A percentile compares a stretch with the other conserved stretches of the same genome.
These are phyloP conservation scores for Solanum hybrid DNA, from an alignment of 305 asterid species.

Conservation along the genomic window DNA sequence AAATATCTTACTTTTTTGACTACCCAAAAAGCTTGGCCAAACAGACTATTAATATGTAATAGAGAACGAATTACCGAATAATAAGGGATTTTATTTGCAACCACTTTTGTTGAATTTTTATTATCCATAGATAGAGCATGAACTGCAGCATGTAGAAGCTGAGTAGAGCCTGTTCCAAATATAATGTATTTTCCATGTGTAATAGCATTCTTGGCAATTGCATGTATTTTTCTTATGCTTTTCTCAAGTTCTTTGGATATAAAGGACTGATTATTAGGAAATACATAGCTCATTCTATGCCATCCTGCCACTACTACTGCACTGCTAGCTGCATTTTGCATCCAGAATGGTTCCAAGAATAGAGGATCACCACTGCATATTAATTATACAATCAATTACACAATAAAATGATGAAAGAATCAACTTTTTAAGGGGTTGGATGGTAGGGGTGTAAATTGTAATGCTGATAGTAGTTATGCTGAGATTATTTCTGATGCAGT, in stretches of 20 bases:
- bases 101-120: slow-evolving; percentile 32
- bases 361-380: slow-evolving; percentile 57
- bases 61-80: slow-evolving; percentile 32
- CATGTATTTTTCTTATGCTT: slow-evolving; percentile 22
- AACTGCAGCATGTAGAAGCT: slow-evolving; percentile 53
- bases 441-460: background rate
- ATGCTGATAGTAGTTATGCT: background rate
- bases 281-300: slow-evolving; percentile 65
- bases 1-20: too few species aligned
- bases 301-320: slow-evolving; percentile 52
- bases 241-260: slow-evolving; percentile 7
- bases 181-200: slow-evolving; percentile 39
- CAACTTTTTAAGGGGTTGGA: background rate
- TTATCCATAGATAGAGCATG: slow-evolving; percentile 42
- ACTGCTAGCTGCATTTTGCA: slow-evolving; percentile 40
- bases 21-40: background rate
- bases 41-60: background rate
- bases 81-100: slow-evolving; percentile 32
- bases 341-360: slow-evolving; percentile 61
- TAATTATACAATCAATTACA: background rate
- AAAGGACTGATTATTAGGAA: slow-evolving; percentile 3
- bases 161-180: slow-evolving; percentile 65
- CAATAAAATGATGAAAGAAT: background rate
- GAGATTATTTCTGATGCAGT: background rate
- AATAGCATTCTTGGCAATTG: slow-evolving; percentile 26